Evolutionary conservation across 768 basidiomycete species (phyloP).

Genomic region (Jaapia argillacea): DNA sequence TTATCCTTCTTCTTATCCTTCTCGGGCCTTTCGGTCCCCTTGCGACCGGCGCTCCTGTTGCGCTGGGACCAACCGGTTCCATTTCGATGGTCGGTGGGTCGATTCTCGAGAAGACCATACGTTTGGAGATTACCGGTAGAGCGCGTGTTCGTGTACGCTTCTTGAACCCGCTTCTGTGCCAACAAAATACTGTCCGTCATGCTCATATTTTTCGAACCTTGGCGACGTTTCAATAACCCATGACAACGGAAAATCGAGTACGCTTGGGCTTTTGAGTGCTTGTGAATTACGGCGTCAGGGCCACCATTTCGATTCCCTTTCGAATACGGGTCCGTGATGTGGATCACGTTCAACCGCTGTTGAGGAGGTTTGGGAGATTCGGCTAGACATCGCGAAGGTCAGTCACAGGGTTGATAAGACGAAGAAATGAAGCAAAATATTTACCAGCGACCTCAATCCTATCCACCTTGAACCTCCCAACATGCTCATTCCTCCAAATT

Average conservation of each 20-base stretch:
- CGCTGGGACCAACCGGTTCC: slow-evolving; percentile 5
- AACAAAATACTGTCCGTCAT: slow-evolving; percentile 38
- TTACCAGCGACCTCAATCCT: slow-evolving; percentile 19
- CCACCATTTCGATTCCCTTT: slow-evolving; percentile 34
- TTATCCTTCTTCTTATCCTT: slow-evolving; percentile 20
- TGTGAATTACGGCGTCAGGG: slow-evolving; percentile 64
- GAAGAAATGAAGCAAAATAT: slow-evolving; percentile 3
- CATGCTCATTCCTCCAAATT: slow-evolving; percentile 53
- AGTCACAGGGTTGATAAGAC: not conserved
- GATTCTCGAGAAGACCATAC: slow-evolving; percentile 54
- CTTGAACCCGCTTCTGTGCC: slow-evolving; percentile 68
- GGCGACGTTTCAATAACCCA: slow-evolving; percentile 16
- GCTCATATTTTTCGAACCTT: not conserved
- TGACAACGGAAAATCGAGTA: slow-evolving; percentile 73
- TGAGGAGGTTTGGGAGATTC: slow-evolving; percentile 47
- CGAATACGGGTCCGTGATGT: slow-evolving; percentile 40
- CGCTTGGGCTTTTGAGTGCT: slow-evolving; percentile 69
- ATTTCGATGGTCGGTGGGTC: slow-evolving; percentile 7
- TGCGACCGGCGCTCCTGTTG: slow-evolving; percentile 3
- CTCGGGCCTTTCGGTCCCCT: slow-evolving; percentile 9
- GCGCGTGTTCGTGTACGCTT: slow-evolving; percentile 66
- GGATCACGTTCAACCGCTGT: slow-evolving; percentile 57
- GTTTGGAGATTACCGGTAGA: slow-evolving; percentile 60
- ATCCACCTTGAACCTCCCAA: slow-evolving; percentile 57
- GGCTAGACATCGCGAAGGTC: slow-evolving; percentile 1